Base-by-base conservation (phyloP, 2,329 filamentous ascomycete genomes). In the Arthrinium phaeospermum region DNA sequence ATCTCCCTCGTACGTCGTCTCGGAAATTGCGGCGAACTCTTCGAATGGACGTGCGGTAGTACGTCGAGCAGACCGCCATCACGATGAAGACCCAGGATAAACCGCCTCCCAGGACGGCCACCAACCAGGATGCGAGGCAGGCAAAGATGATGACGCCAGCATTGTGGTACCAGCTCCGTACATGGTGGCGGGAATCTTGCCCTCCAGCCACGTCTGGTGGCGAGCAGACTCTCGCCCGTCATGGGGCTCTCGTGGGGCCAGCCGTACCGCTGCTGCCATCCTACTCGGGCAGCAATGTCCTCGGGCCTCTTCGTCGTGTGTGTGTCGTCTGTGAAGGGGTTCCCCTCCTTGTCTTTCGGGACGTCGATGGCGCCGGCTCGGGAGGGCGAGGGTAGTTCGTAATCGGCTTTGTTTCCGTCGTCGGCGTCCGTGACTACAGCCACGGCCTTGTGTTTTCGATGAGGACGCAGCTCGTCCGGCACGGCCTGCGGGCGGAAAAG, bases 151-250 rank as follows among this genome's bases (percentile, higher is more conserved):
- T 98, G 74, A 99, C 86, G n/a, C 87, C 96, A 3, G 95, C 91
- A 82, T 99, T 99, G 83, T 99, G 95, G 82, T 98, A 99, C 96
- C 96, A 99, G 93, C 93, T 80, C 96, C 96, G 81, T 93, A 99
- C 82, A 97, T 94, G 80, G 94, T 94, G 80, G 98, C 95, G 57
- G 96, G 91, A 47, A 99, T 83, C 81, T 92, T 92, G 73, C 91
- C 89, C 80, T 99, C 97, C 34, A 98, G 82, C 85, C 92, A 94
- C 1, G 95, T 98, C 78, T 95, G 90, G 81, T 98, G 95, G 79
- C 95, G 51, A 96, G 87, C 78, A 97, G 81, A 73, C 90, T 94
- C 72, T 92, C 91, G 16, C 86, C 87, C 44, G 89, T 86, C n/a
- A 84, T 83, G 57, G 86, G 81, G 53, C 87, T 85, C 57, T 92